A percentile compares a stretch with the other conserved stretches of the same genome.
phyloP scores from a whole-genome alignment of 2,329 filamentous ascomycete genomes.

The Anisogramma anomala region DNA sequence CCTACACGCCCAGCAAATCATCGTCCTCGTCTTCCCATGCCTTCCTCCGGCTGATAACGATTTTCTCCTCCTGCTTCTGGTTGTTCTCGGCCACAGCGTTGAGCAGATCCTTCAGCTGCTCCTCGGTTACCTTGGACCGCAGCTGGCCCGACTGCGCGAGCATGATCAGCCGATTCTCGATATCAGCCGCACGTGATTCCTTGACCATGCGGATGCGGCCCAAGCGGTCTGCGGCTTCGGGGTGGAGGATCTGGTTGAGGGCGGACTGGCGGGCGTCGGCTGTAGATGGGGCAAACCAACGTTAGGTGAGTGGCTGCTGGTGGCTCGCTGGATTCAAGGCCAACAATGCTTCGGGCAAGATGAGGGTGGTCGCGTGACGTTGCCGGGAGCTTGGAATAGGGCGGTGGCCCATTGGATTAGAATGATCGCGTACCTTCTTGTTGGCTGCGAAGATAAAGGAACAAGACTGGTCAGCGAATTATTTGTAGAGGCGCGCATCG shows the following conservation, averaged over 20 bases:
- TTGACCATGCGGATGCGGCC: conserved; percentile 94
- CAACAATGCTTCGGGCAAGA: not conserved
- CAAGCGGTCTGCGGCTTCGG: conserved; percentile 83
- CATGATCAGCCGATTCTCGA: conserved; percentile 89
- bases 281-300: conserved; percentile 18
- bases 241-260: conserved; percentile 85
- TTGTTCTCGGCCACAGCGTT: conserved; percentile 71
- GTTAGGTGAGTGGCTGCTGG: too few relatives aligned
- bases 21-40: conserved; percentile 79
- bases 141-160: conserved; percentile 82
- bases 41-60: conserved; percentile 75
- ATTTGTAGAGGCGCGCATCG: too few relatives aligned
- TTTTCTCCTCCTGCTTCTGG: conserved; percentile 66
- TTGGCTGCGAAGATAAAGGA: conserved; percentile 23
- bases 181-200: conserved; percentile 74
- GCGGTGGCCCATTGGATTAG: not conserved
- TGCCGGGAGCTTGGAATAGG: not conserved
- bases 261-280: conserved; percentile 65
- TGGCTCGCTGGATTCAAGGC: not conserved
- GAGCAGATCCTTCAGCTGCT: conserved; percentile 84
- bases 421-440: conserved; percentile 30
- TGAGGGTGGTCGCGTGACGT: not conserved
- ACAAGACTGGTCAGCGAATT: not conserved
- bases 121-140: conserved; percentile 76
- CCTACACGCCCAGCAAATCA: conserved; percentile 53